Evolutionary conservation across 164 flowering plant genomes (phyloP).

Genomic region (Stephania cephalantha): DNA sequence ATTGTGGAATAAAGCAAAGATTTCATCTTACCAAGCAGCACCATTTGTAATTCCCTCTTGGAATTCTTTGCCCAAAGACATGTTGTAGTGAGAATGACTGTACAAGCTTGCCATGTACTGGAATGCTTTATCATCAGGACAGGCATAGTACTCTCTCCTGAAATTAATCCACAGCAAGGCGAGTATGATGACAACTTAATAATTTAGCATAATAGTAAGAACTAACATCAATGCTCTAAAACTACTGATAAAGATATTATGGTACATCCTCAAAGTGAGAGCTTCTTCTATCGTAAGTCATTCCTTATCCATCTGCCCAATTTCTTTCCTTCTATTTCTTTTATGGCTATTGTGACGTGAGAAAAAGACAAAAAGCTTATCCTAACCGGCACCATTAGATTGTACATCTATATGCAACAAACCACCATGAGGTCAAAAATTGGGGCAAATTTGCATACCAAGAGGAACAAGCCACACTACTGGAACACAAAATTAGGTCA

Average conservation of each 20-base stretch:
- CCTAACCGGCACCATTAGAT: not conserved
- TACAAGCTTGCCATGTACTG: constrained; percentile 73
- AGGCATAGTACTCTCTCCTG: constrained; percentile 73
- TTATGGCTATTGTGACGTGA: not conserved
- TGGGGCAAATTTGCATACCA: too few species aligned
- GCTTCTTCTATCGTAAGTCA: not conserved
- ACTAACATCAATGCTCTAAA: not conserved
- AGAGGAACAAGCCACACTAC: too few species aligned
- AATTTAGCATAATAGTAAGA: not conserved
- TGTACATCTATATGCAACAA: not conserved
- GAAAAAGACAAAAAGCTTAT: not conserved
- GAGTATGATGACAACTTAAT: not conserved
- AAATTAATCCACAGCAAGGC: constrained; percentile 18
- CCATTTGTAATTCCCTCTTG: constrained; percentile 90
- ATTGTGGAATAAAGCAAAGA: not conserved
- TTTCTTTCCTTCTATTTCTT: not conserved
- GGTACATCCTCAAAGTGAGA: not conserved
- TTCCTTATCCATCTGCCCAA: not conserved
- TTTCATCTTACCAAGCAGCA: constrained; percentile 62
- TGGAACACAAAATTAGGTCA: not conserved
- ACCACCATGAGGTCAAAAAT: not conserved
- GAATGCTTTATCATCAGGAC: constrained; percentile 91
- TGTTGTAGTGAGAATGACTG: constrained; percentile 78
- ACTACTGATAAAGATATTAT: not conserved
- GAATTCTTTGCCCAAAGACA: constrained; percentile 86